phyloP scores from a whole-genome alignment of 2,329 filamentous ascomycete genomes.

The Colletotrichum sidae region DNA sequence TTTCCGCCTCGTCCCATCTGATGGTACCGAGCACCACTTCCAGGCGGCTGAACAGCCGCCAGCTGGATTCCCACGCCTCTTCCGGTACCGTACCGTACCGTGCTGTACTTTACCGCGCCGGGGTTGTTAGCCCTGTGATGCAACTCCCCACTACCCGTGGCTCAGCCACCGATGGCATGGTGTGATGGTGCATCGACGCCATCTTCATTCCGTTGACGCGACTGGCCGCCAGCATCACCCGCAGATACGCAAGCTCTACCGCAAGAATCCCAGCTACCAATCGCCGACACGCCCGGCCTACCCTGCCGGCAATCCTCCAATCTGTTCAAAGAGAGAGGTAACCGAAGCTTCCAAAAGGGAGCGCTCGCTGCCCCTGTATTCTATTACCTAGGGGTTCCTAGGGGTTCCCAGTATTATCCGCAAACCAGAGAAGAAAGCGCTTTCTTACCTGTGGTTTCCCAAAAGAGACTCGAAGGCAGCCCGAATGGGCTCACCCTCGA shows the following conservation, averaged over 20 bases:
- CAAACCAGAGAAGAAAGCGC: conserved; percentile 25
- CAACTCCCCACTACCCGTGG: conserved; percentile 5
- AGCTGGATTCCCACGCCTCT: too few species aligned
- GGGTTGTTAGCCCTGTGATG: conserved; percentile 10
- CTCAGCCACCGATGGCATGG: conserved; percentile 17
- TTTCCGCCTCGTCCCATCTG: conserved; percentile 21
- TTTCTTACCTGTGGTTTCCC: conserved; percentile 12
- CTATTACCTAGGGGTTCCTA: conserved; percentile 3
- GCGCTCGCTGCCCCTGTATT: background rate
- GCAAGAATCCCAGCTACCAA: conserved; percentile 2
- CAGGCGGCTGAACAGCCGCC: conserved; percentile 20
- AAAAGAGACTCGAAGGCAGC: conserved; percentile 7
- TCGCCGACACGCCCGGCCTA: conserved; percentile 3
- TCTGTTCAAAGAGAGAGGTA: background rate
- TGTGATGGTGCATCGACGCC: conserved; percentile 31
- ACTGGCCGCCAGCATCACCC: conserved; percentile 8
- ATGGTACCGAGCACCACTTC: background rate
- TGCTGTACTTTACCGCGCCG: background rate
- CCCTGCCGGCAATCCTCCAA: conserved; percentile 23
- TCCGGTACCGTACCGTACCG: too few species aligned
- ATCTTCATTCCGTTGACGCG: conserved; percentile 19
- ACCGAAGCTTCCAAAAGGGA: conserved; percentile 13
- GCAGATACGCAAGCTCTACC: background rate
- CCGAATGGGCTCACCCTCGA: conserved; percentile 18
- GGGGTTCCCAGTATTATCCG: background rate